Conservation (phyloP, 352 stramenopile genomes). For the Phytophthora cajani region DNA sequence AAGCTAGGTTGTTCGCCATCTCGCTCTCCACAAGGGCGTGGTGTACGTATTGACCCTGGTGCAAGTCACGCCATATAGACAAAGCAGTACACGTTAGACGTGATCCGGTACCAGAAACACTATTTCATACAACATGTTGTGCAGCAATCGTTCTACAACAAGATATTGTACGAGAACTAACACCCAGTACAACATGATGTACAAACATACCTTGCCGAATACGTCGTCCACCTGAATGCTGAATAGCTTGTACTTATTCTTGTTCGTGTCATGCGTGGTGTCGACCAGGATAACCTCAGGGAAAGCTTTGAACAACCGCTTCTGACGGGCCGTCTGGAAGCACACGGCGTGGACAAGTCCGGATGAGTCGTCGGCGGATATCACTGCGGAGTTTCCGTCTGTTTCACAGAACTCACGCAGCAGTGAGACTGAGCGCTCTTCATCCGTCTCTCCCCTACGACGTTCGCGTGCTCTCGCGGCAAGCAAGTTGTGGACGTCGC, state of each 20-base stretch:
- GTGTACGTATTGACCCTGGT: slow-evolving; percentile 19
- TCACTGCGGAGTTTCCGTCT: neutral
- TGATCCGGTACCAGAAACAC: slow-evolving; percentile 3
- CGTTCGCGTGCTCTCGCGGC: neutral
- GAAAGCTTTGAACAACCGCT: slow-evolving; percentile 25
- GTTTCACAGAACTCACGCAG: slow-evolving; percentile 21
- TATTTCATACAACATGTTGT: neutral
- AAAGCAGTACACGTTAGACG: neutral
- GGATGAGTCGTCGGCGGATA: slow-evolving; percentile 16
- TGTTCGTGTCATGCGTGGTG: slow-evolving; percentile 17
- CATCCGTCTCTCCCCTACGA: slow-evolving; percentile 2
- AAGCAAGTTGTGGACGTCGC: slow-evolving; percentile 18
- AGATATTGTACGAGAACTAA: neutral
- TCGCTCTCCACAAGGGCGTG: slow-evolving; percentile 20
- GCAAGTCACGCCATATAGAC: neutral
- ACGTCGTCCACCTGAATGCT: slow-evolving; percentile 20
- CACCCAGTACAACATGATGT: neutral
- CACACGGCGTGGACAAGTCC: slow-evolving; percentile 12
- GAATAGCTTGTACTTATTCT: slow-evolving; percentile 29
- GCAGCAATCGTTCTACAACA: neutral
- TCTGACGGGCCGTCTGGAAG: slow-evolving; percentile 17
- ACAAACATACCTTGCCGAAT: slow-evolving; percentile 12
- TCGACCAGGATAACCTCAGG: slow-evolving; percentile 22
- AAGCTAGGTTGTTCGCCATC: slow-evolving; percentile 6
- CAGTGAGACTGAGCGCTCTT: slow-evolving; percentile 1